Conservation (phyloP, 768 basidiomycete genomes). For the Rossbeevera mucosa region DNA sequence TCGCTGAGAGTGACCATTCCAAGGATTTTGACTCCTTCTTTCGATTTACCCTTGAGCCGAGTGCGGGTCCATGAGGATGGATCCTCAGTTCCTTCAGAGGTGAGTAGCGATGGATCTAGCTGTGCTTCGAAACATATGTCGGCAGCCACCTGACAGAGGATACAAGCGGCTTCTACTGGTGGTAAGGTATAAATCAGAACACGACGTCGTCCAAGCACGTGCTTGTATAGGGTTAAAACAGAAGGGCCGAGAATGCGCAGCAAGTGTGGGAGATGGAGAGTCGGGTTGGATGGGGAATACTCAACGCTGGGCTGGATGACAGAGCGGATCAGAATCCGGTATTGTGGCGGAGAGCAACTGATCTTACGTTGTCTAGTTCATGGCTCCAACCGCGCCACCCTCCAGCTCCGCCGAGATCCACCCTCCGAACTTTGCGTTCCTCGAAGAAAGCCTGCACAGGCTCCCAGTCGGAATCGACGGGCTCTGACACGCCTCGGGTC, state of each 20-base stretch:
- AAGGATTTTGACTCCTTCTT: constrained; percentile 59
- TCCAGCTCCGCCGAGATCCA: constrained; percentile 52
- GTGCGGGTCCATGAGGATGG: constrained; percentile 30
- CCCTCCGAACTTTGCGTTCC: constrained; percentile 47
- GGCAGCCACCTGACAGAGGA: constrained; percentile 57
- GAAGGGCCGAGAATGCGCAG: constrained; percentile 77
- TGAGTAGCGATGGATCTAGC: constrained; percentile 21
- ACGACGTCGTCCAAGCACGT: constrained; percentile 66
- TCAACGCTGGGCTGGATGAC: constrained; percentile 20
- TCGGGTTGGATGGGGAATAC: constrained; percentile 41
- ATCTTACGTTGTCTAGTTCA: constrained; percentile 54
- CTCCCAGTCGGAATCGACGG: constrained; percentile 57
- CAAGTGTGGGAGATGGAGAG: constrained; percentile 69
- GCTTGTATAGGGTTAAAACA: constrained; percentile 72
- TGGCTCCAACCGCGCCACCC: constrained; percentile 67
- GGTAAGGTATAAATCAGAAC: constrained; percentile 79
- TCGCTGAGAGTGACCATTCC: constrained; percentile 80
- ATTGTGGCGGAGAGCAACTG: background rate
- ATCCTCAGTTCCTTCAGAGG: constrained; percentile 19
- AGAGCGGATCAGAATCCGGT: constrained; percentile 9
- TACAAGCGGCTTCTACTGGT: constrained; percentile 74
- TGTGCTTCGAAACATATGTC: constrained; percentile 58
- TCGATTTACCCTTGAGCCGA: constrained; percentile 37
- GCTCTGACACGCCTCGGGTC: constrained; percentile 43
- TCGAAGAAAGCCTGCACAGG: constrained; percentile 62